Evolutionary conservation across 768 basidiomycete genomes (phyloP).

Genomic region (Pleurotus eryngii): DNA sequence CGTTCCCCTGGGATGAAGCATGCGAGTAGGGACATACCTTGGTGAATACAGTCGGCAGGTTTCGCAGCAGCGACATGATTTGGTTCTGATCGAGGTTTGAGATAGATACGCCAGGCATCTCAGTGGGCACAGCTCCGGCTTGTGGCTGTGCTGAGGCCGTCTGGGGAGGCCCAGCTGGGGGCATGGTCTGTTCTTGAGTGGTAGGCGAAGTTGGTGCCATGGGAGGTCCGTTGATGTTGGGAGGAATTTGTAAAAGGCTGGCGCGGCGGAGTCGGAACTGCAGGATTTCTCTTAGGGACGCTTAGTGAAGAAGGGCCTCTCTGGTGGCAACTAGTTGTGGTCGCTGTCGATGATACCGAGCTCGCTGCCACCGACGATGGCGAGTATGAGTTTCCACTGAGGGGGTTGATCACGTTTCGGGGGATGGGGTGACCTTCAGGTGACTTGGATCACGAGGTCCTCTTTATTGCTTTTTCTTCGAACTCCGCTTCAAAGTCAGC

Average conservation of each 20-base stretch:
- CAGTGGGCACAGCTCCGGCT: not conserved
- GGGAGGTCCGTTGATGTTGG: no score
- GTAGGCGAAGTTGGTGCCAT: not conserved
- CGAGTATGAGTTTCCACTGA: not conserved
- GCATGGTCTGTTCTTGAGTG: not conserved
- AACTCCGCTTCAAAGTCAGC: not conserved
- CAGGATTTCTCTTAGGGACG: no score
- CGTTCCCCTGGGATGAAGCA: no score
- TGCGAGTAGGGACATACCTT: slow-evolving; percentile 43
- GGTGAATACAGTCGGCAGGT: slow-evolving; percentile 48
- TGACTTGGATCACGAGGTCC: slow-evolving; percentile 8
- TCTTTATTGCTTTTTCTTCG: not conserved
- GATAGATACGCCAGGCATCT: not conserved
- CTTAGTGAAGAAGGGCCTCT: no score
- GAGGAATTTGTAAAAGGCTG: no score
- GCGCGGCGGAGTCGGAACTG: no score
- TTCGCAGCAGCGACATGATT: slow-evolving; percentile 56
- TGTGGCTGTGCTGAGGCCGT: not conserved
- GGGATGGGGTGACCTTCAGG: slow-evolving; percentile 7
- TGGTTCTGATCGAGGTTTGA: slow-evolving; percentile 48
- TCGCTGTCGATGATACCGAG: not conserved
- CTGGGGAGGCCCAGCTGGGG: not conserved
- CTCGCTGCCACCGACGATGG: not conserved
- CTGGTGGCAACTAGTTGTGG: not conserved
- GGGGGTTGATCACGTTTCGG: slow-evolving; percentile 2